Evolutionary conservation across 2,329 filamentous ascomycete species (phyloP).

Genomic region (Corniculantispora saksenae): DNA sequence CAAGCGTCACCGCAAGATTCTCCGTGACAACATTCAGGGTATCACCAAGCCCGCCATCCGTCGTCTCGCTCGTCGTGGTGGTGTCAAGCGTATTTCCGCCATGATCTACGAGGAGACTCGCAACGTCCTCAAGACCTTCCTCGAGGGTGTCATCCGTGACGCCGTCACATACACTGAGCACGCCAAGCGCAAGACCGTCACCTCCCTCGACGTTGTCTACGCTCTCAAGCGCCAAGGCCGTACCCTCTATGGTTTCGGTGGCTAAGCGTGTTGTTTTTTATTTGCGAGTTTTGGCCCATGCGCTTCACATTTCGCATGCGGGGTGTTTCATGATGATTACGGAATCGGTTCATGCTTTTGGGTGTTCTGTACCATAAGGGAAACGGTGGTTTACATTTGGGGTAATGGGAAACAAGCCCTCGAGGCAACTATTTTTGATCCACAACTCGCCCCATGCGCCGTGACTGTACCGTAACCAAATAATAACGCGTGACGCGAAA

Average conservation of each 20-base stretch:
- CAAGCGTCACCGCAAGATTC: conserved; percentile 99
- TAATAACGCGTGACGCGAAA: too few species aligned
- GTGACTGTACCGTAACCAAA: too few species aligned
- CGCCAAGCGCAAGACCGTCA: conserved; percentile 73
- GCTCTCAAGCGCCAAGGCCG: conserved; percentile 62
- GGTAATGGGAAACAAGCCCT: conserved; percentile 35
- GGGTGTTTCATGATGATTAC: conserved; percentile 46
- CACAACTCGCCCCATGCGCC: too few species aligned
- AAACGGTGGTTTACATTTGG: conserved; percentile 38
- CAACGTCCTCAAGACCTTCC: conserved; percentile 69
- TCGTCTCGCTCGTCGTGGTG: conserved; percentile 97
- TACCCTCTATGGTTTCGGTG: conserved; percentile 79
- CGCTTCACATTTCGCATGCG: conserved; percentile 24
- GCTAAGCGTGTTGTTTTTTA: conserved; percentile 47
- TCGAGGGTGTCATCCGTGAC: conserved; percentile 68
- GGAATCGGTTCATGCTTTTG: conserved; percentile 44
- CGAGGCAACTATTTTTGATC: conserved; percentile 29
- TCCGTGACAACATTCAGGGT: conserved; percentile 99
- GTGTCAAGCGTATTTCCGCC: conserved; percentile 99
- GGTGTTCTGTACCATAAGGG: conserved; percentile 49
- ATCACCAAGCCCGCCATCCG: conserved; percentile 98
- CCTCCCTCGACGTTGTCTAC: conserved; percentile 61
- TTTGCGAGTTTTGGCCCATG: conserved; percentile 32
- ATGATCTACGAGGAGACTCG: conserved; percentile 76
- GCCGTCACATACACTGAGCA: conserved; percentile 71